These are phyloP conservation scores for Nemophila menziesii DNA, from an alignment of 257 asterid genomes.

Conservation along the genomic window DNA sequence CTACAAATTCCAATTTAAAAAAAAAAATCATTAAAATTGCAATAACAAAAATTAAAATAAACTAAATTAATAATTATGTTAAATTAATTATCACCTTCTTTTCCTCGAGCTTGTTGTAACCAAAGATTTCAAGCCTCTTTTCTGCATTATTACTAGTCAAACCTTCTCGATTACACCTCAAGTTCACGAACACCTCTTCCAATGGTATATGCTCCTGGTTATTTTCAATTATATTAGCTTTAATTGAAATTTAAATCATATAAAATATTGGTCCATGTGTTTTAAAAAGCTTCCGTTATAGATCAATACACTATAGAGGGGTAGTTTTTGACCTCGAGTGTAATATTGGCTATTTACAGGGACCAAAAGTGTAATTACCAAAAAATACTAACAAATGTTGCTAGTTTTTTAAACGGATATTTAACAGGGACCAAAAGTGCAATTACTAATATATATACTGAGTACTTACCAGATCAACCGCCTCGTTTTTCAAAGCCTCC, in stretches of 20 bases:
- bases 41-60: background rate
- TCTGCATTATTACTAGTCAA: constrained; percentile 37
- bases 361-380: no score
- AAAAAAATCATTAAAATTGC: background rate
- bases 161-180: constrained; percentile 52
- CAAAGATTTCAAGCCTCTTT: constrained; percentile 47
- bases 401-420: no score
- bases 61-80: no score
- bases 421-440: no score
- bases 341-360: no score
- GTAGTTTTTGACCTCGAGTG: no score
- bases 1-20: constrained; percentile 17
- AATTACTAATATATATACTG: no score
- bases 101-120: constrained; percentile 68
- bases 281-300: no score
- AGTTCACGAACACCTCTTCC: constrained; percentile 50
- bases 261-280: background rate
- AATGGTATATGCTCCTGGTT: constrained; percentile 52
- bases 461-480: constrained; percentile 50
- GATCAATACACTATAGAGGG: no score
- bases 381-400: no score
- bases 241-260: background rate
- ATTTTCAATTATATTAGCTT: background rate
- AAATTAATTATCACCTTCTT: constrained; percentile 30
- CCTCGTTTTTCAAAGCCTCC: constrained; percentile 56